These are phyloP conservation scores for Xylariomycetidae sp. DNA, from an alignment of 2,329 filamentous ascomycete genomes.

Conservation along the genomic window DNA sequence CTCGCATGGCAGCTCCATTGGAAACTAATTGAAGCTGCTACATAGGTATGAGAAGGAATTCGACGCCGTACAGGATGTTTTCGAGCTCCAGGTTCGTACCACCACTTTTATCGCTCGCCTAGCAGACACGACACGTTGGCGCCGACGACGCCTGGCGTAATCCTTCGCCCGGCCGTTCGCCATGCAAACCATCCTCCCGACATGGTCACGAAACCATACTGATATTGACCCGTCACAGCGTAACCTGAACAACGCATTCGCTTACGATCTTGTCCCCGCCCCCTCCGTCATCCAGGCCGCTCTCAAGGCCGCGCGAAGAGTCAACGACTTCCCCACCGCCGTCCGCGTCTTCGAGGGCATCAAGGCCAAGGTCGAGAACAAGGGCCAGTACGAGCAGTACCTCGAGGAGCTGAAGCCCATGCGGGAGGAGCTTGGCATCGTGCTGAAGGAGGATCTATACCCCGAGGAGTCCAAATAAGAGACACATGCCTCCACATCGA, in stretches of 20 bases:
- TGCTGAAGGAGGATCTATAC: slow-evolving; percentile 89
- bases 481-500: no score
- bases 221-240: slow-evolving; percentile 28
- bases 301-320: slow-evolving; percentile 85
- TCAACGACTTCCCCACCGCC: slow-evolving; percentile 97
- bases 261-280: slow-evolving; percentile 98
- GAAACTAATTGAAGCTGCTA: slow-evolving; percentile 32
- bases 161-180: slow-evolving; percentile 4
- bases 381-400: slow-evolving; percentile 94
- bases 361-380: slow-evolving; percentile 99
- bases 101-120: slow-evolving; percentile 7
- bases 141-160: no score
- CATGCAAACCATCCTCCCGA: slow-evolving; percentile 3
- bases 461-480: slow-evolving; percentile 52
- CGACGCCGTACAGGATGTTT: slow-evolving; percentile 93
- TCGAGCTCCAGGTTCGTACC: slow-evolving; percentile 92
- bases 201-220: slow-evolving; percentile 6
- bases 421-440: slow-evolving; percentile 87
- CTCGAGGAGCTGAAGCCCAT: slow-evolving; percentile 87
- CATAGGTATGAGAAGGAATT: slow-evolving; percentile 99
- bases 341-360: slow-evolving; percentile 98
- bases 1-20: slow-evolving; percentile 13
- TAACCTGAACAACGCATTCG: slow-evolving; percentile 92
- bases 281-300: slow-evolving; percentile 86
- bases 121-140: background rate